A percentile compares a stretch with the other conserved stretches of the same genome.
Evolutionary conservation across 441 rosid genomes (phyloP).

Genomic region (Pelargonium myrrhifolium): DNA sequence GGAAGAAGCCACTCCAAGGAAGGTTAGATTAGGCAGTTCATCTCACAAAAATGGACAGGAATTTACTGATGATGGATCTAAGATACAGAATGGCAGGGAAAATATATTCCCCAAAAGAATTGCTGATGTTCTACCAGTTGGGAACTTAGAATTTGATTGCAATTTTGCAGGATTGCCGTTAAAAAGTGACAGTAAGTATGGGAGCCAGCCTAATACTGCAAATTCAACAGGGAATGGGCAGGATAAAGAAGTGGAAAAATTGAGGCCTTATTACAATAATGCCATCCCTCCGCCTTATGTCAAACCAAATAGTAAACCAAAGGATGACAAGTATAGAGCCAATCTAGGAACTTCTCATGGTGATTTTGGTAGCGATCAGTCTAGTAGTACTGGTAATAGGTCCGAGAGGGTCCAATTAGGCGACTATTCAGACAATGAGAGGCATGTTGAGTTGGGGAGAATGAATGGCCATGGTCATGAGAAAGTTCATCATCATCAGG

Average conservation of each 20-base stretch:
- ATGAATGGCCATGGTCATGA: slow-evolving; percentile 21
- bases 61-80: slow-evolving; percentile 21
- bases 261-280: slow-evolving; percentile 30
- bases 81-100: slow-evolving; percentile 31
- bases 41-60: slow-evolving; percentile 34
- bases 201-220: neutral
- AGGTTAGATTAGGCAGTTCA: slow-evolving; percentile 39
- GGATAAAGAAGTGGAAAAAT: slow-evolving; percentile 32
- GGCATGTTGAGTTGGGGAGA: slow-evolving; percentile 22
- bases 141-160: slow-evolving; percentile 24
- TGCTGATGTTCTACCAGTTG: neutral
- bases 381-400: slow-evolving; percentile 11
- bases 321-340: slow-evolving; percentile 34
- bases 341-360: slow-evolving; percentile 29
- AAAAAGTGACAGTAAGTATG: slow-evolving; percentile 27
- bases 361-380: slow-evolving; percentile 21
- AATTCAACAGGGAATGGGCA: slow-evolving; percentile 18
- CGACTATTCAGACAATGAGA: slow-evolving; percentile 25
- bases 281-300: slow-evolving; percentile 84
- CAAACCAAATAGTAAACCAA: slow-evolving; percentile 45
- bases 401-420: slow-evolving; percentile 24
- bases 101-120: slow-evolving; percentile 30
- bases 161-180: slow-evolving; percentile 21
- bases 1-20: slow-evolving; percentile 35
- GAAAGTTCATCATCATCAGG: slow-evolving; percentile 16